A percentile compares a stretch with the other conserved stretches of the same genome.
Evolutionary conservation across 306 rosid genomes (phyloP).

Genomic region (Prunus padus): DNA sequence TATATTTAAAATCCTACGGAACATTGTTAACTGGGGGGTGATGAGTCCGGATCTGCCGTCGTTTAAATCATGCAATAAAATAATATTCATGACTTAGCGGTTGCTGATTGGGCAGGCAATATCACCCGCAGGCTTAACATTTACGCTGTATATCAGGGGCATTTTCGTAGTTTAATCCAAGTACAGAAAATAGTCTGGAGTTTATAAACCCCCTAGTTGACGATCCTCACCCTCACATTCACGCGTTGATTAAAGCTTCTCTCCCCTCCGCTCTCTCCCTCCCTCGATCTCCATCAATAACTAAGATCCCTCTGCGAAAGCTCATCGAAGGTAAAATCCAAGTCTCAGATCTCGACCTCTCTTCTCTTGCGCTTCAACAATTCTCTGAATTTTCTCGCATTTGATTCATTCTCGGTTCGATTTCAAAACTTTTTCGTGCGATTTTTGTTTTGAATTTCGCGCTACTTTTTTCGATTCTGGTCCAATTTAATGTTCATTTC

Average conservation of each 20-base stretch:
- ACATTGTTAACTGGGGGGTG: not conserved
- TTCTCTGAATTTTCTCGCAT: slow-evolving; percentile 11
- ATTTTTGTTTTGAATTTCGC: not conserved
- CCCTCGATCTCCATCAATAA: slow-evolving; percentile 13
- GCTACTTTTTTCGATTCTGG: not conserved
- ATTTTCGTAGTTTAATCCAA: not conserved
- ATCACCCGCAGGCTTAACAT: slow-evolving; percentile 10
- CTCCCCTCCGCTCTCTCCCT: not conserved
- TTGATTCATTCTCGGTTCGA: slow-evolving; percentile 12
- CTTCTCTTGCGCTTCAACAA: not conserved
- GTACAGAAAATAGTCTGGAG: not conserved
- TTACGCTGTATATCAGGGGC: not conserved
- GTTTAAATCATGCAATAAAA: not conserved
- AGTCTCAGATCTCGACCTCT: slow-evolving; percentile 30
- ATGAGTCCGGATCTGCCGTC: not conserved
- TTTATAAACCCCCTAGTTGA: slow-evolving; percentile 31
- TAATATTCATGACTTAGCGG: slow-evolving; percentile 17
- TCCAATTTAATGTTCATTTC: not conserved
- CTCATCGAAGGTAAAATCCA: slow-evolving; percentile 50
- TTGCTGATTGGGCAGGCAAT: not conserved
- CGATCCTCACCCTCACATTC: slow-evolving; percentile 11
- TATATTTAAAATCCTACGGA: not conserved
- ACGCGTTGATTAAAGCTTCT: slow-evolving; percentile 47
- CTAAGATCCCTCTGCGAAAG: slow-evolving; percentile 44
- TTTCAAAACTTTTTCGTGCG: not conserved